Percentiles rank a stretch among this genome's conserved stretches.
Evolutionary conservation across 441 rosid species (phyloP).

Genomic region (Flueggea neowawraea): DNA sequence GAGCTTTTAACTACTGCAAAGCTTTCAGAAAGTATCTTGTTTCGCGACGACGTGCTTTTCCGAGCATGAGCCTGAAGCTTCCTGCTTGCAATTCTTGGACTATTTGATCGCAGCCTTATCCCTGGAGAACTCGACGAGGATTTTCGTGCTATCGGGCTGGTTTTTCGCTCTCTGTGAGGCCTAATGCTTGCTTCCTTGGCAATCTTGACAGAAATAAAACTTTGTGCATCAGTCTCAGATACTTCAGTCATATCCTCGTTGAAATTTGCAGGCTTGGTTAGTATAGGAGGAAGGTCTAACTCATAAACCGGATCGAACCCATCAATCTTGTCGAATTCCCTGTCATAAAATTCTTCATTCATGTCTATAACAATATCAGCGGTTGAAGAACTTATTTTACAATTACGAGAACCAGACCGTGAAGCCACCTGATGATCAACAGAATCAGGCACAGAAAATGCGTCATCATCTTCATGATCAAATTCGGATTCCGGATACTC

Average conservation of each 20-base stretch:
- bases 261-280: conserved; percentile 22
- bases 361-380: conserved; percentile 41
- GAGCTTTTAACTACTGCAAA: conserved; percentile 80
- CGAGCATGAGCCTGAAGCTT: conserved; percentile 25
- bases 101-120: conserved; percentile 50
- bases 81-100: conserved; percentile 53
- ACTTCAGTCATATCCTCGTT: conserved; percentile 1
- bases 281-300: conserved; percentile 24
- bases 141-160: conserved; percentile 13
- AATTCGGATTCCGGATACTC: conserved; percentile 5
- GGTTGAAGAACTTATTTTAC: conserved; percentile 24
- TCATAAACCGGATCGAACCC: conserved; percentile 22
- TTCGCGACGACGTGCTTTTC: conserved; percentile 25
- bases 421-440: conserved; percentile 2
- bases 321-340: conserved; percentile 11
- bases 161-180: conserved; percentile 17
- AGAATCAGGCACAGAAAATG: too few species aligned
- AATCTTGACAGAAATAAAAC: conserved; percentile 20
- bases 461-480: conserved; percentile 1
- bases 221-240: not conserved
- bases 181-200: conserved; percentile 21
- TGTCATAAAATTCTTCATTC: conserved; percentile 16
- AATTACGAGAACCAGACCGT: conserved; percentile 14
- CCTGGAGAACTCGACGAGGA: conserved; percentile 28
- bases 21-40: conserved; percentile 45